These are phyloP conservation scores for Microsporum canis DNA, from an alignment of 2,329 filamentous ascomycete genomes.

Conservation along the genomic window DNA sequence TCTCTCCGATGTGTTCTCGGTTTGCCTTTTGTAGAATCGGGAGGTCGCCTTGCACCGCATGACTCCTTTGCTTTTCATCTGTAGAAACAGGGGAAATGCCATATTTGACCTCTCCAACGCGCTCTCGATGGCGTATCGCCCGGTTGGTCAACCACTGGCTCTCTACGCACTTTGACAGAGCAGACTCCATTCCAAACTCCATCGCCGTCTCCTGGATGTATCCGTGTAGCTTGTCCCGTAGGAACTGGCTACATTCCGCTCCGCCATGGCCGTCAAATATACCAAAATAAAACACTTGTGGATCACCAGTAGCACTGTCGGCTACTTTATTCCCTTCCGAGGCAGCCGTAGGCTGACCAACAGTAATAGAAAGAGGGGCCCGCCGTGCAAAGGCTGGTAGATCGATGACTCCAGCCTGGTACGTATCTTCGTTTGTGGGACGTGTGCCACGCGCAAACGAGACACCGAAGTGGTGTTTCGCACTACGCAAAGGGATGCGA, in stretches of 20 bases:
- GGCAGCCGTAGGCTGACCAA: slow-evolving; percentile 16
- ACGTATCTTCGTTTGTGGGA: slow-evolving; percentile 84
- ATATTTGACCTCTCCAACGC: not conserved
- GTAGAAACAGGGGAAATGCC: not conserved
- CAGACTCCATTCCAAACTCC: slow-evolving; percentile 68
- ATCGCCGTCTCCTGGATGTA: slow-evolving; percentile 76
- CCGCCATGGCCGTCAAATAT: slow-evolving; percentile 96
- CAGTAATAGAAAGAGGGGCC: slow-evolving; percentile 54
- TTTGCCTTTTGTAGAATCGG: slow-evolving; percentile 45
- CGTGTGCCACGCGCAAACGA: slow-evolving; percentile 68
- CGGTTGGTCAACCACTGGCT: slow-evolving; percentile 6
- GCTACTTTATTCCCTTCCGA: slow-evolving; percentile 49
- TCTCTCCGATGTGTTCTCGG: slow-evolving; percentile 49
- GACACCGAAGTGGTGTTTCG: slow-evolving; percentile 91
- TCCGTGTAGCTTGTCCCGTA: slow-evolving; percentile 70
- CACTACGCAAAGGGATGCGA: slow-evolving; percentile 80
- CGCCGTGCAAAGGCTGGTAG: slow-evolving; percentile 85
- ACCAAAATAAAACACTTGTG: slow-evolving; percentile 94
- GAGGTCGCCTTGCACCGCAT: slow-evolving; percentile 23
- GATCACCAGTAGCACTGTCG: slow-evolving; percentile 71
- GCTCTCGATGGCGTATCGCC: slow-evolving; percentile 8
- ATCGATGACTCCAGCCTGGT: slow-evolving; percentile 87
- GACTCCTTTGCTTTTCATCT: slow-evolving; percentile 4
- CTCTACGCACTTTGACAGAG: slow-evolving; percentile 41
- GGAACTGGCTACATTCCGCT: slow-evolving; percentile 72